Evolutionary conservation across 768 basidiomycete genomes (phyloP), one percentile per base, ranked within the genome.

Genomic region (Pleurotus platypus): DNA sequence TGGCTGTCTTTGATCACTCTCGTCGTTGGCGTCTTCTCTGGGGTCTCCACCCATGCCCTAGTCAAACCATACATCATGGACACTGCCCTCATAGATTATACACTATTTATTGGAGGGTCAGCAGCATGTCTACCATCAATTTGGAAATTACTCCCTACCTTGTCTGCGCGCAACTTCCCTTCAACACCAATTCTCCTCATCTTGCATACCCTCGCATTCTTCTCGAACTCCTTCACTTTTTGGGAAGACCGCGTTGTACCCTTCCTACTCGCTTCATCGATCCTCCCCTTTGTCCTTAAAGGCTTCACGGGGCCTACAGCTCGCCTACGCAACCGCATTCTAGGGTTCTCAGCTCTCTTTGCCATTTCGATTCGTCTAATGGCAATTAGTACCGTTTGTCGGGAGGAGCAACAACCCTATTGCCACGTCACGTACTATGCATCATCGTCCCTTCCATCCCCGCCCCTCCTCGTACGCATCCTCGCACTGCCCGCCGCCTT

Each of bases 191-290:
- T 89, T 30, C 49, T 85, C 35, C 78, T 89, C 55, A 56, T 84
- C 56, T 74, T 93, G 2, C 94, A 98, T 64, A 71, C 86, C 1
- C 55, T 89, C 3, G 76, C 87, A 5, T 96, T 96, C 71, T 81
- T 88, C 13, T 96, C 94, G 22, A 98, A 98, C 75, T 97, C 94
- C 0, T 96, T 92, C 76, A 92, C 91, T n/a, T 83, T 98, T 69
- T 98, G 94, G 94, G 97, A 99, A 79, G 95, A 98, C 68, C 81
- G 82, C 30, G 76, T 92, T 56, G 77, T 89, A 9, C 82, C 85
- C 6, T 95, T 86, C 78, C 79, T 98, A 55, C 73, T 87, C 58
- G 67, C 86, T 45, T 82, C 81, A 38, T 89, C 83, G 30, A 72
- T 93, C 38, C 70, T 84, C 9, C 85, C 86, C 0, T 75, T 73